A percentile compares a stretch with the other conserved stretches of the same genome.
Evolutionary conservation across 345 rosid species (phyloP).

Genomic region (Kernera saxatilis): DNA sequence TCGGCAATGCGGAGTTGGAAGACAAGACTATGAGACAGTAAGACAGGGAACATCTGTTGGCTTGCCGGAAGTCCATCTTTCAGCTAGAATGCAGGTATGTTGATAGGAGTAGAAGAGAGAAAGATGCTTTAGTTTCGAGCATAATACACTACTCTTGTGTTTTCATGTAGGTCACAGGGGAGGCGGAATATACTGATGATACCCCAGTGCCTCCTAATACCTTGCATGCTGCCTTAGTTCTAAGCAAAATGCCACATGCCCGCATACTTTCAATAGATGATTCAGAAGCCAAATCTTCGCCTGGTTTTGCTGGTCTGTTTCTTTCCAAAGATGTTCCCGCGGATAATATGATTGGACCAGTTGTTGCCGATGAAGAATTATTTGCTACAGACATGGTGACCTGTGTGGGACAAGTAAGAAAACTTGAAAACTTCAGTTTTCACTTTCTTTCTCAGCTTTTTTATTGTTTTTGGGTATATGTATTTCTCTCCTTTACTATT

Average conservation of each 20-base stretch:
- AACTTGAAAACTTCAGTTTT: neutral
- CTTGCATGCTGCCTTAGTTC: slow-evolving; percentile 76
- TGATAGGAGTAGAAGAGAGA: neutral
- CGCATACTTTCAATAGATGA: slow-evolving; percentile 64
- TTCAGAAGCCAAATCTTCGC: slow-evolving; percentile 60
- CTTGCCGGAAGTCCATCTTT: slow-evolving; percentile 70
- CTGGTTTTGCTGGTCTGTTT: slow-evolving; percentile 75
- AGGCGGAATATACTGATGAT: slow-evolving; percentile 93
- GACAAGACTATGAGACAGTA: slow-evolving; percentile 71
- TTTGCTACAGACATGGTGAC: slow-evolving; percentile 85
- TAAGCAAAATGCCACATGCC: slow-evolving; percentile 92
- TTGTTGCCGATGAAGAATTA: slow-evolving; percentile 71
- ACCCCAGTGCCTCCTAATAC: slow-evolving; percentile 67
- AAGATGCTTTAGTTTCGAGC: neutral
- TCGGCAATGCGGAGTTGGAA: slow-evolving; percentile 55
- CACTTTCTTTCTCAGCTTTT: neutral
- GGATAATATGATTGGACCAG: slow-evolving; percentile 69
- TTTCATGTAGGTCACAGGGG: slow-evolving; percentile 78
- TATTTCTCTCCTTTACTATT: neutral
- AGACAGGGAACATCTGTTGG: slow-evolving; percentile 84
- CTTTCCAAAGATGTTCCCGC: slow-evolving; percentile 80
- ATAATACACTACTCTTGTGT: neutral
- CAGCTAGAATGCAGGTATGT: slow-evolving; percentile 79
- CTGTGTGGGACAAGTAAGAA: slow-evolving; percentile 89
- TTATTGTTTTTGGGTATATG: neutral